Evolutionary conservation across 257 asterid genomes (phyloP).

Genomic region (Scutellaria baicalensis): DNA sequence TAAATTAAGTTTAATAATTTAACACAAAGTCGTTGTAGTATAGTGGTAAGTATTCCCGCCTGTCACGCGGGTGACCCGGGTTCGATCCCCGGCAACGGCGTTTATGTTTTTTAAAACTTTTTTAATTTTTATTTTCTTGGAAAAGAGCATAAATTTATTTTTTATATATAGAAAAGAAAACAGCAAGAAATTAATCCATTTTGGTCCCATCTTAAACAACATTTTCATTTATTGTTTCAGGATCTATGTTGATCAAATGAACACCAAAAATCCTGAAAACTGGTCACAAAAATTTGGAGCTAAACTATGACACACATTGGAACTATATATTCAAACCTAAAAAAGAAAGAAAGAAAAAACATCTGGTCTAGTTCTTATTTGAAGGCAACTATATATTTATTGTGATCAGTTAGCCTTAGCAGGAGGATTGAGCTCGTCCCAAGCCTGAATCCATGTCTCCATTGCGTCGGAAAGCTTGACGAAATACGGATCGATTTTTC

Average conservation of each 20-base stretch:
- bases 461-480: conserved; percentile 74
- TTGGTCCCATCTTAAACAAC: background rate
- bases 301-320: background rate
- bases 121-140: background rate
- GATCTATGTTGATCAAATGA: background rate
- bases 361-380: background rate
- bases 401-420: conserved; percentile 8
- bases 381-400: background rate
- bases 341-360: background rate
- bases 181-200: too few species aligned
- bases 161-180: too few species aligned
- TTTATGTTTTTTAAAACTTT: background rate
- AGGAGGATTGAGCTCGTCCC: conserved; percentile 79
- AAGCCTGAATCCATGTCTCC: conserved; percentile 90
- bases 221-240: background rate
- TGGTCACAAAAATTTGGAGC: background rate
- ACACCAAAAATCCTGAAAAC: background rate
- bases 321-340: background rate
- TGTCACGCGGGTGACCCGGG: conserved; percentile 99
- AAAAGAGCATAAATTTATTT: background rate
- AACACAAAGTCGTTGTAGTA: conserved; percentile 85
- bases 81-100: conserved; percentile 99
- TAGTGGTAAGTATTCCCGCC: conserved; percentile 96
- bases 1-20: too few species aligned
- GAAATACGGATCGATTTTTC: conserved; percentile 62